phyloP scores from a whole-genome alignment of 768 basidiomycete species.

The Albatrellus ellisii region DNA sequence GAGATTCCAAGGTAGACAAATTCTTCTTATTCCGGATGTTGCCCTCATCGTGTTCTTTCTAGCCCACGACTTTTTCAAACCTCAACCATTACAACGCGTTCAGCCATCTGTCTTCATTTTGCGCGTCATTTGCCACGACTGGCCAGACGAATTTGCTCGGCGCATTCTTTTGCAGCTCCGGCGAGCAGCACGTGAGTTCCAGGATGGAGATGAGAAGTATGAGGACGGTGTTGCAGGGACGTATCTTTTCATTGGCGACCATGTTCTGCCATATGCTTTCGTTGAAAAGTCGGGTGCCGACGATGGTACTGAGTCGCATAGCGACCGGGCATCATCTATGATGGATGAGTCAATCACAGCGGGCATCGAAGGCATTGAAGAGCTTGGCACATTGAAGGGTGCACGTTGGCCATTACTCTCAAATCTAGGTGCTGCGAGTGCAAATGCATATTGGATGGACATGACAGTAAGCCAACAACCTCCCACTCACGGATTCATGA shows the following conservation, averaged over 20 bases:
- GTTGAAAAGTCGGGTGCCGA: background rate
- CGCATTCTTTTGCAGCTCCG: constrained; percentile 34
- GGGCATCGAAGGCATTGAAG: constrained; percentile 29
- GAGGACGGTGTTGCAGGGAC: constrained; percentile 27
- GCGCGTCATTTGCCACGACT: constrained; percentile 65
- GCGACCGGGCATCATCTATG: background rate
- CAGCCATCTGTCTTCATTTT: constrained; percentile 54
- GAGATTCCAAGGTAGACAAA: constrained; percentile 9
- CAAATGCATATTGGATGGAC: constrained; percentile 62
- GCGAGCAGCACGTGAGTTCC: constrained; percentile 21
- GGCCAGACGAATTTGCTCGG: constrained; percentile 45
- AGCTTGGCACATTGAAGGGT: constrained; percentile 37
- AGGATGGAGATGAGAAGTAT: no score
- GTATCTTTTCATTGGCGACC: constrained; percentile 57
- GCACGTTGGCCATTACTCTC: constrained; percentile 50
- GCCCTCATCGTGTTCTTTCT: background rate
- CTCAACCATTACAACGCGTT: constrained; percentile 27
- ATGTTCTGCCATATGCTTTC: constrained; percentile 49
- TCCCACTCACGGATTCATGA: background rate
- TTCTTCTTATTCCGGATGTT: background rate
- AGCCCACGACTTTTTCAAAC: constrained; percentile 69
- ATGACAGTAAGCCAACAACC: constrained; percentile 32
- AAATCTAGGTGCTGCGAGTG: constrained; percentile 61
- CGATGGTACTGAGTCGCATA: background rate
- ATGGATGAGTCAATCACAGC: no score